Evolutionary conservation across 768 basidiomycete species (phyloP).

Genomic region (Suillus clintonianus): DNA sequence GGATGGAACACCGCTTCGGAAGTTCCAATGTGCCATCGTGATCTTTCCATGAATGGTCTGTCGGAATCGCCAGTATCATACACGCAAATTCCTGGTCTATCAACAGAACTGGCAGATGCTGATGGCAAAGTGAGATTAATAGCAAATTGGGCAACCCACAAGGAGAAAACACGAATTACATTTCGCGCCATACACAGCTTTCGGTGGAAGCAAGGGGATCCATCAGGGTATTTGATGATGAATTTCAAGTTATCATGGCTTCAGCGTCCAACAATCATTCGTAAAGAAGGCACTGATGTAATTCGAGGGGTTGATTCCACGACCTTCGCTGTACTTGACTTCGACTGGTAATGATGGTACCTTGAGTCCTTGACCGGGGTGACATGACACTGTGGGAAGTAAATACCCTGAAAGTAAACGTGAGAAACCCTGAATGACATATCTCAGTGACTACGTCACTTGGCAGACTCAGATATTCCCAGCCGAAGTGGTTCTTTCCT

Average conservation of each 20-base stretch:
- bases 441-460: no score
- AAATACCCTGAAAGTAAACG: no score
- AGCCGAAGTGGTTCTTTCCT: no score
- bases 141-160: background rate
- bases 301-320: background rate
- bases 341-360: background rate
- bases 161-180: background rate
- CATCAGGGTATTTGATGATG: background rate
- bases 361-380: no score
- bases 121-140: background rate
- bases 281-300: background rate
- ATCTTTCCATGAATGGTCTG: background rate
- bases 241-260: background rate
- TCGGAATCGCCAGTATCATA: background rate
- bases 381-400: no score
- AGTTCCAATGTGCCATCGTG: background rate
- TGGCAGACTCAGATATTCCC: no score
- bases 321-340: background rate
- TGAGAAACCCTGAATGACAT: no score
- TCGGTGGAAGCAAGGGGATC: background rate
- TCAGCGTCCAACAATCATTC: background rate
- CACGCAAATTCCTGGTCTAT: background rate
- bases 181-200: background rate
- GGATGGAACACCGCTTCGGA: background rate
- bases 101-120: background rate